Evolutionary conservation across 257 asterid species (phyloP).

Genomic region (Solanum gandarillasii): DNA sequence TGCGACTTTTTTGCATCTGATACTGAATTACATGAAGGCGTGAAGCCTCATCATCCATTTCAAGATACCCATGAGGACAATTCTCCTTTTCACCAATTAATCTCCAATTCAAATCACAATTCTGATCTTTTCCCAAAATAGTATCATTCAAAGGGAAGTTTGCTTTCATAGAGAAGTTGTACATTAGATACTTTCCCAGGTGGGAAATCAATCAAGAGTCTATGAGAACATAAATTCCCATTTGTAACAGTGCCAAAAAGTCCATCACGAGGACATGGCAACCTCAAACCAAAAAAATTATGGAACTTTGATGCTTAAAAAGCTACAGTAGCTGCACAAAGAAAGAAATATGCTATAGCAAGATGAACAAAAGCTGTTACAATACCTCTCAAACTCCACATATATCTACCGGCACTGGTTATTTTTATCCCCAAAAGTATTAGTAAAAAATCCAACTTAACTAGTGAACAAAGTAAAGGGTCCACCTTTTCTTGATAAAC

Average conservation of each 20-base stretch:
- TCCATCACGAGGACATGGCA: conserved; percentile 72
- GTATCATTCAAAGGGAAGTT: conserved; percentile 46
- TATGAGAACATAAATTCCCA: conserved; percentile 33
- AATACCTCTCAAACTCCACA: conserved; percentile 64
- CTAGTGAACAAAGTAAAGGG: background rate
- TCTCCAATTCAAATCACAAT: conserved; percentile 8
- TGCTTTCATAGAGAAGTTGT: conserved; percentile 34
- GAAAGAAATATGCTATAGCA: conserved; percentile 51
- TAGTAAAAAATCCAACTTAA: background rate
- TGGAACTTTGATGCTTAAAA: conserved; percentile 48
- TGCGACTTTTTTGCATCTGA: conserved; percentile 31
- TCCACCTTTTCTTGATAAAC: background rate
- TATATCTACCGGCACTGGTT: conserved; percentile 14
- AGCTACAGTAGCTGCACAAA: conserved; percentile 59
- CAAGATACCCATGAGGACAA: conserved; percentile 20
- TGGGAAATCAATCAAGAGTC: conserved; percentile 50
- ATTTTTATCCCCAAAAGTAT: background rate
- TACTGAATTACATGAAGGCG: conserved; percentile 34
- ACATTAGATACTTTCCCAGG: conserved; percentile 44
- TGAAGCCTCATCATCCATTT: conserved; percentile 37
- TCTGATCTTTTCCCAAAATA: conserved; percentile 5
- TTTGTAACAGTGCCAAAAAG: conserved; percentile 20
- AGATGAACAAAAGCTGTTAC: conserved; percentile 81
- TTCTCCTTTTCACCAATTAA: conserved; percentile 16
- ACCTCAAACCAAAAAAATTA: conserved; percentile 34